Evolutionary conservation across 306 rosid species (phyloP).

Genomic region (Pyrus communis): DNA sequence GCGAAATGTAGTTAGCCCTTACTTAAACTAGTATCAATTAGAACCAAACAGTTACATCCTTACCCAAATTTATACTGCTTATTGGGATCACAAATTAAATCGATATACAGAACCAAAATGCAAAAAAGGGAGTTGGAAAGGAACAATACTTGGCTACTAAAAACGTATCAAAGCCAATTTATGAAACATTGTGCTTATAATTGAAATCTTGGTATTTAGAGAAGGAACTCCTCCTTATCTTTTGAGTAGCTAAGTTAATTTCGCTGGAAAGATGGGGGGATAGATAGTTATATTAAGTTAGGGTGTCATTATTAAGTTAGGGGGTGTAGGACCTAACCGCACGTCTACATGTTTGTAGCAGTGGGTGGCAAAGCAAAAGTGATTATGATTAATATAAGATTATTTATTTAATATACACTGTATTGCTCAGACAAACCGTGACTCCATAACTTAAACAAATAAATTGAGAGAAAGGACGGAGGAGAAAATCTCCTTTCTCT

Average conservation of each 20-base stretch:
- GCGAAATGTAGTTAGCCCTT: no score
- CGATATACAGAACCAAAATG: background rate
- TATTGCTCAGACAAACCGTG: conserved; percentile 52
- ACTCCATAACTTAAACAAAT: conserved; percentile 39
- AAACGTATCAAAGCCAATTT: no score
- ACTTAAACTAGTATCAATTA: background rate
- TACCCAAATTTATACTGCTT: no score
- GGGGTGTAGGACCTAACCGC: conserved; percentile 31
- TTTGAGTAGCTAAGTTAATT: no score
- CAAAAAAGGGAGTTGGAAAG: background rate
- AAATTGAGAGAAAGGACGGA: conserved; percentile 1
- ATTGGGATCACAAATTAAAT: background rate
- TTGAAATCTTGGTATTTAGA: no score
- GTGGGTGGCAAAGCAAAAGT: conserved; percentile 43
- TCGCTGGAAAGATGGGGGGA: background rate
- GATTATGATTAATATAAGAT: conserved; percentile 16
- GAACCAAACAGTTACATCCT: background rate
- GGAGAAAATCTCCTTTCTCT: conserved; percentile 6
- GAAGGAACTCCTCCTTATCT: no score
- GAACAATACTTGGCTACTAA: no score
- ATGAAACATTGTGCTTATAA: no score
- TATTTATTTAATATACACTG: conserved; percentile 32
- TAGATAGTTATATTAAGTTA: conserved; percentile 13
- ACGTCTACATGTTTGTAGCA: conserved; percentile 62
- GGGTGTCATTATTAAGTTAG: conserved; percentile 49